Evolutionary conservation across 345 rosid genomes (phyloP).

Genomic region (Trapa bicornis): DNA sequence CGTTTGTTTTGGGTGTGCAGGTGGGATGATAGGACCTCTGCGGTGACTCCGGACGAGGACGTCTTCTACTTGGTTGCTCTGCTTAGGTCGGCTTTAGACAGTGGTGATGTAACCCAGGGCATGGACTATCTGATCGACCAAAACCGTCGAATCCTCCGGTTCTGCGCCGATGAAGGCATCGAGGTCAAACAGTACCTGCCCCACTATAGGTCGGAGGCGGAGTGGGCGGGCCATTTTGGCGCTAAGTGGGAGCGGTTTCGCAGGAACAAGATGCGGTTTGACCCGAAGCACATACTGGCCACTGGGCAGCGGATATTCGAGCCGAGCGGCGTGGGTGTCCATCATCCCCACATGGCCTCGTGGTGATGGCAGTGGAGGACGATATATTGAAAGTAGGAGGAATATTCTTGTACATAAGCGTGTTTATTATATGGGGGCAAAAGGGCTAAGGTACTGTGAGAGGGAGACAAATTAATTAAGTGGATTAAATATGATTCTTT

Average conservation of each 20-base stretch:
- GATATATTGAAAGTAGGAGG: not conserved
- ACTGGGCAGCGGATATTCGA: conserved; percentile 77
- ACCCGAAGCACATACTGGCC: conserved; percentile 62
- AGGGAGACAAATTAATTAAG: not conserved
- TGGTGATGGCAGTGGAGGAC: conserved; percentile 5
- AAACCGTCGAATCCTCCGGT: conserved; percentile 65
- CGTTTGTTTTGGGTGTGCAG: conserved; percentile 21
- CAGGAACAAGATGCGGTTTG: conserved; percentile 52
- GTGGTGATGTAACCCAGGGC: conserved; percentile 46
- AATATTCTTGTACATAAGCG: not conserved
- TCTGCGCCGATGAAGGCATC: conserved; percentile 64
- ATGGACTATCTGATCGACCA: conserved; percentile 52
- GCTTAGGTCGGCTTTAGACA: conserved; percentile 61
- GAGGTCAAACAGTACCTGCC: conserved; percentile 81
- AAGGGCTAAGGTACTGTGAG: not conserved
- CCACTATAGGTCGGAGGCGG: conserved; percentile 50
- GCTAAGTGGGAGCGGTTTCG: conserved; percentile 65
- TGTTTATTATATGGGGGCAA: not conserved
- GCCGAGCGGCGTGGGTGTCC: conserved; percentile 10
- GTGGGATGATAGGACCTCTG: conserved; percentile 81
- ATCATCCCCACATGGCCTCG: conserved; percentile 20
- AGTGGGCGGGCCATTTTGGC: conserved; percentile 78
- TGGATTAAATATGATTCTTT: not conserved
- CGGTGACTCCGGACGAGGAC: conserved; percentile 83
- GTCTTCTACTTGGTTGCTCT: conserved; percentile 87